phyloP scores from a whole-genome alignment of 108 stramenopile genomes.

The Nitzschia inconspicua region DNA sequence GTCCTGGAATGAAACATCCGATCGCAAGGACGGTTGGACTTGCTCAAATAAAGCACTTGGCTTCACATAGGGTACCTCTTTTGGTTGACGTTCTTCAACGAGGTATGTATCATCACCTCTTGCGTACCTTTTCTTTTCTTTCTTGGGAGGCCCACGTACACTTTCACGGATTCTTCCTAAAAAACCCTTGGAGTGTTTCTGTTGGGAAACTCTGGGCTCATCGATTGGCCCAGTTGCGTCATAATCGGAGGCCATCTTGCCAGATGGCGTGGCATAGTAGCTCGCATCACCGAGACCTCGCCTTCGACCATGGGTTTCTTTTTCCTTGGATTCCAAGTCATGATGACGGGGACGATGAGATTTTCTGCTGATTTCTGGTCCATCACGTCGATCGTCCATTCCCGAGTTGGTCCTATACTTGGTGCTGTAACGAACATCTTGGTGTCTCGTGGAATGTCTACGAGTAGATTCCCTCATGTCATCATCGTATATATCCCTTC shows the following conservation, averaged over 20 bases:
- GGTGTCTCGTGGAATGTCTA: too few species aligned
- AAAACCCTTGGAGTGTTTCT: background rate
- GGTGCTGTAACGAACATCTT: too few species aligned
- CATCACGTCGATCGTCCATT: too few species aligned
- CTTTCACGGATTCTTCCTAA: constrained; percentile 9
- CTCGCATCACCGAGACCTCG: background rate
- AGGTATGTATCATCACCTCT: background rate
- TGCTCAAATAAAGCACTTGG: constrained; percentile 5
- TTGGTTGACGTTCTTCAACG: background rate
- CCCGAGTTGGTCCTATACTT: too few species aligned
- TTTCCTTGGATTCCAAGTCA: background rate
- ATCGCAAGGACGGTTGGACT: background rate
- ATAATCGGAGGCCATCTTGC: background rate
- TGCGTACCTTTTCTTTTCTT: background rate
- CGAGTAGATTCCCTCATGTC: too few species aligned
- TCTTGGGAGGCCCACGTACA: background rate
- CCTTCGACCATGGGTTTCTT: background rate
- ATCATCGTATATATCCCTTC: too few species aligned
- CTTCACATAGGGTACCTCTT: constrained; percentile 7
- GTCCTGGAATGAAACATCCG: background rate
- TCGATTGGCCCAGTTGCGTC: background rate
- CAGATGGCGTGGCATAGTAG: background rate
- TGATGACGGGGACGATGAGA: background rate
- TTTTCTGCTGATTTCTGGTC: too few species aligned
- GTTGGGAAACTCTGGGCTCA: background rate